Conservation (phyloP, 2,329 filamentous ascomycete species). For the Aspergillus luchuensis region DNA sequence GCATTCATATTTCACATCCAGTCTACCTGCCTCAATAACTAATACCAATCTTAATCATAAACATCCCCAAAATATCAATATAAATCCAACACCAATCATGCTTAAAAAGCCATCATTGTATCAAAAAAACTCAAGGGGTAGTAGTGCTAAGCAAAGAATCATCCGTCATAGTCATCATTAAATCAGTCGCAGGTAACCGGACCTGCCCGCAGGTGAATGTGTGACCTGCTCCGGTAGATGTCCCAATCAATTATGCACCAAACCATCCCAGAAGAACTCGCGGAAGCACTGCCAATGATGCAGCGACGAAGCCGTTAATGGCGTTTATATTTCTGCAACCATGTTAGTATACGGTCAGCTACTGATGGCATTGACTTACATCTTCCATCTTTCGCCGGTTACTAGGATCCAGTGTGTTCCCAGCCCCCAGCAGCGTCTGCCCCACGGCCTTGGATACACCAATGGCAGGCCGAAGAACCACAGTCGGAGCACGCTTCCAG, state of each 20-base stretch:
- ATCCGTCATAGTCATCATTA: constrained; percentile 3
- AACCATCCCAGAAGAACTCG: neutral
- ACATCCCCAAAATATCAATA: neutral
- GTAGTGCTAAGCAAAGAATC: constrained; percentile 9
- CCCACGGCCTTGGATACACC: constrained; percentile 87
- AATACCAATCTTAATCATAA: neutral
- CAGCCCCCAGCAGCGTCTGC: constrained; percentile 86
- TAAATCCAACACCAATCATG: constrained; percentile 8
- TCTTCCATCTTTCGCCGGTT: constrained; percentile 82
- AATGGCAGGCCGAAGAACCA: constrained; percentile 86
- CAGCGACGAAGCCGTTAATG: constrained; percentile 27
- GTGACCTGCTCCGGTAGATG: neutral
- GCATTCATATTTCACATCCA: too few relatives aligned
- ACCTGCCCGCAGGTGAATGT: constrained; percentile 4
- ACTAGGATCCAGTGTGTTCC: constrained; percentile 83
- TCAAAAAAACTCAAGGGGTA: neutral
- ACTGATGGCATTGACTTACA: constrained; percentile 60
- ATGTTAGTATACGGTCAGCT: neutral
- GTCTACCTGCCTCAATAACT: neutral
- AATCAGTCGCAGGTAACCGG: neutral
- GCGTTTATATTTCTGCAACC: constrained; percentile 46
- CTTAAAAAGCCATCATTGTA: constrained; percentile 3
- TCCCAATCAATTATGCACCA: neutral
- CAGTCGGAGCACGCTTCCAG: constrained; percentile 80
- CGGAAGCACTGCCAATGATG: neutral